Evolutionary conservation across 306 rosid genomes (phyloP).

Genomic region (Clitoria ternatea): DNA sequence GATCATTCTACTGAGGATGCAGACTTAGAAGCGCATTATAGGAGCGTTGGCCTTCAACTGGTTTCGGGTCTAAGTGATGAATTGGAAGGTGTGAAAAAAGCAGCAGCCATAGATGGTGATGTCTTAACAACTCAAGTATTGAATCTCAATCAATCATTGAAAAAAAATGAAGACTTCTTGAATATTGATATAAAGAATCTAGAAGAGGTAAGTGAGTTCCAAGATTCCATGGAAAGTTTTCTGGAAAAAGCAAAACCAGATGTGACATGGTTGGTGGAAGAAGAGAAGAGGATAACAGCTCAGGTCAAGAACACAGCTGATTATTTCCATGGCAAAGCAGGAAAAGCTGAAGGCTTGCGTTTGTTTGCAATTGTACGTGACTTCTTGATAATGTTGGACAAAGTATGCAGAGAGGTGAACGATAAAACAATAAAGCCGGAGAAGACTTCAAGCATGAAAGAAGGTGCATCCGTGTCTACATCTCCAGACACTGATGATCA

Average conservation of each 20-base stretch:
- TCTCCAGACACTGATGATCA: conserved; percentile 38
- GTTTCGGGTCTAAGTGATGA: conserved; percentile 65
- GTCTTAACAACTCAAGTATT: conserved; percentile 36
- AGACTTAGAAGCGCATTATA: conserved; percentile 45
- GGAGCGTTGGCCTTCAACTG: conserved; percentile 62
- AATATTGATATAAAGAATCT: conserved; percentile 44
- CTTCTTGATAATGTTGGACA: conserved; percentile 71
- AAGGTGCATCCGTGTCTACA: conserved; percentile 37
- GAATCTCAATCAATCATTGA: conserved; percentile 42
- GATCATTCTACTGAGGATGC: conserved; percentile 42
- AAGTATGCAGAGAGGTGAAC: conserved; percentile 66
- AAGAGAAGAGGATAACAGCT: conserved; percentile 73
- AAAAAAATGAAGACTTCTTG: conserved; percentile 41
- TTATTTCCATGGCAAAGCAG: conserved; percentile 81
- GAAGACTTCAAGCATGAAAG: conserved; percentile 17
- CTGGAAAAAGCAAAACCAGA: conserved; percentile 49
- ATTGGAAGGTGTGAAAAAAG: conserved; percentile 59
- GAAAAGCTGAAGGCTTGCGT: conserved; percentile 83
- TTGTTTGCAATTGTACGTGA: conserved; percentile 74
- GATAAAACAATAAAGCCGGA: conserved; percentile 20
- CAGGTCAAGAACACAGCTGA: conserved; percentile 73
- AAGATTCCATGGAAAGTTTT: conserved; percentile 32
- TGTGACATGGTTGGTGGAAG: conserved; percentile 42
- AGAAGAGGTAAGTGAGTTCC: conserved; percentile 56
- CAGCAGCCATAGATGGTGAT: conserved; percentile 70